Base-by-base conservation (phyloP, 1,284 basidiomycete genomes). In the Cryptococcus amylolentus region DNA sequence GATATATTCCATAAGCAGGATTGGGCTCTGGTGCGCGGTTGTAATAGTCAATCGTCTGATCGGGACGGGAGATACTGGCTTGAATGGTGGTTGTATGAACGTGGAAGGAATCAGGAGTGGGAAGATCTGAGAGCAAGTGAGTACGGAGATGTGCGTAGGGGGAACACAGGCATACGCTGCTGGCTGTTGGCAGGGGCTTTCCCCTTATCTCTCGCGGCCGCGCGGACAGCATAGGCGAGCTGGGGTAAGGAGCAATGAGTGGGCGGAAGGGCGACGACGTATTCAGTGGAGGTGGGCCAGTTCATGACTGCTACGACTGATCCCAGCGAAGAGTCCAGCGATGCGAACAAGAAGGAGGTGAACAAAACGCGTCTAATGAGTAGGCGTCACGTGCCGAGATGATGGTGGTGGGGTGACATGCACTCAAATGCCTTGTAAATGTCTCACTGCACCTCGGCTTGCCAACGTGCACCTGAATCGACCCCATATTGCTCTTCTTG, bases 61-160 rank as follows among this genome's bases (percentile, higher is more conserved):
- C 26, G 1, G 64, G 63, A 5, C 64, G 53, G 10, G 44, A 10
- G 10, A 73, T 51, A 0, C 56, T 50, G 12, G 59, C 52, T 13
- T 73, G 66, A 16, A 73, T 48, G 1, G 66, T 67, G 52, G 68
- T 56, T 3, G 72, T 69, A 54, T 73, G 70, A 4, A 71, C 53
- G 57, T 73, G 73, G 46, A 67, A 60, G 37, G 58, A 60, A 14
- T 46, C 27, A 2, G 54, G 26, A 13, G 42, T 18, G 10, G 46
- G 49, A 40, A 47, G 18, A 18, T 16, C 26, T 20, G 37, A 20
- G 14, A 35, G 31, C 31, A 35, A 10, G 31, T 35, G 10, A 35
- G 31, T 10, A 35, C 31, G 4, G 31, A 8, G 31, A 35, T 8
- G 10, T 6, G 10, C 7, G 31, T 10, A 8, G 10, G 10, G 31